A percentile compares a stretch with the other conserved stretches of the same genome.
These are phyloP conservation scores for Dispira parvispora DNA, from an alignment of 192 early-diverging fungal genomes.

Conservation along the genomic window DNA sequence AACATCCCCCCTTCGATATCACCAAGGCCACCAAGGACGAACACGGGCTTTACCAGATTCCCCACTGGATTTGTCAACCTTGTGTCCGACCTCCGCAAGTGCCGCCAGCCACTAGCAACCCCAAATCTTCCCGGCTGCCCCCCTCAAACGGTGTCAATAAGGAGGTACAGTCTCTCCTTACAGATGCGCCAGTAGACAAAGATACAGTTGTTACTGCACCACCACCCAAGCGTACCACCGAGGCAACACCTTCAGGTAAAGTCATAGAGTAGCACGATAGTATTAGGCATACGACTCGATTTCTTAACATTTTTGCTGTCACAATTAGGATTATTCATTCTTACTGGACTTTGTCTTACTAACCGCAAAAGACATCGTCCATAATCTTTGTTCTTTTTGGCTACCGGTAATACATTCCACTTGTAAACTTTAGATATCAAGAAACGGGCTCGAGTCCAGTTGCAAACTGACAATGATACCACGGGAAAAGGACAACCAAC, in stretches of 20 bases:
- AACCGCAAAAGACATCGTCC: no score
- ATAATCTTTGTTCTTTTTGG: background rate
- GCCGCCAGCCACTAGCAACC: background rate
- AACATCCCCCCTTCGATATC: conserved; percentile 19
- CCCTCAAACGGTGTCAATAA: background rate
- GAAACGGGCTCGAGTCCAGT: background rate
- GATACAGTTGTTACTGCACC: background rate
- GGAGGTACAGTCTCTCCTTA: background rate
- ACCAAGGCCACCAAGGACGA: conserved; percentile 17
- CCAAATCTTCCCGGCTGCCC: background rate
- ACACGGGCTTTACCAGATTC: conserved; percentile 36
- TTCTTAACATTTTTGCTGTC: no score
- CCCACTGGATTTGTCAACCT: conserved; percentile 53
- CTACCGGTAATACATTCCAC: background rate
- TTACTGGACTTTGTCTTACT: no score
- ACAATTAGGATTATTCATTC: no score
- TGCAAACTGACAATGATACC: background rate
- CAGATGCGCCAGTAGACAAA: background rate
- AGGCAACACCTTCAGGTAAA: background rate
- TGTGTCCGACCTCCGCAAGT: conserved; percentile 27
- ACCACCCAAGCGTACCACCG: background rate
- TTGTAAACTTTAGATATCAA: background rate
- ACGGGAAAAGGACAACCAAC: background rate
- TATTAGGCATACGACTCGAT: no score
- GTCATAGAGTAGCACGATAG: no score